Conservation (phyloP, 2,329 filamentous ascomycete species). For the Ascocoryne sarcoides region DNA sequence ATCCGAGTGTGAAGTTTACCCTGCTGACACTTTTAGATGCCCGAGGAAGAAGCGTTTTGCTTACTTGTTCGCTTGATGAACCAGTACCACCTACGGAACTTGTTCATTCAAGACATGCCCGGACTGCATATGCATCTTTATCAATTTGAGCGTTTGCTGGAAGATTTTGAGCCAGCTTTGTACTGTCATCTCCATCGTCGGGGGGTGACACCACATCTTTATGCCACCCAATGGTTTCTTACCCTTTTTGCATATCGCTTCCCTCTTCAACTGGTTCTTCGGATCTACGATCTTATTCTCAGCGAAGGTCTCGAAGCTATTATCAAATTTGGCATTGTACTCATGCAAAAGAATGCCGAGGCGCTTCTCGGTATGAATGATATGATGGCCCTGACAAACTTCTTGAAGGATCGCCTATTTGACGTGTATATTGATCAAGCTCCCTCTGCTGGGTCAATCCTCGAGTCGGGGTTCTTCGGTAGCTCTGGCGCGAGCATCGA, state of each 20-base stretch:
- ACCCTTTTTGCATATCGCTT: slow-evolving; percentile 98
- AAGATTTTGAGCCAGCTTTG: slow-evolving; percentile 87
- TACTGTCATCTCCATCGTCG: slow-evolving; percentile 89
- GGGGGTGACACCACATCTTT: slow-evolving; percentile 82
- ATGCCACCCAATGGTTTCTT: slow-evolving; percentile 98
- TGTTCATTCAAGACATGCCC: slow-evolving; percentile 95
- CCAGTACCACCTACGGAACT: slow-evolving; percentile 83
- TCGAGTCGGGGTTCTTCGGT: slow-evolving; percentile 96
- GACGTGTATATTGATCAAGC: slow-evolving; percentile 95
- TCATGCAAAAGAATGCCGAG: slow-evolving; percentile 90
- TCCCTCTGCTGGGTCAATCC: slow-evolving; percentile 82
- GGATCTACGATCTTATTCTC: slow-evolving; percentile 92
- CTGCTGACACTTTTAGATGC: slow-evolving; percentile 54
- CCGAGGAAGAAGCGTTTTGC: slow-evolving; percentile 93
- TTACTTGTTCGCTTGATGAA: slow-evolving; percentile 92
- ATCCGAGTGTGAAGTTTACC: background rate
- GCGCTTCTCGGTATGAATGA: slow-evolving; percentile 77
- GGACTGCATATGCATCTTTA: slow-evolving; percentile 89
- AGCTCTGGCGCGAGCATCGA: slow-evolving; percentile 81
- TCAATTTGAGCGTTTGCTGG: slow-evolving; percentile 87
- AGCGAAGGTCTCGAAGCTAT: slow-evolving; percentile 91
- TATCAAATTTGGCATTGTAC: slow-evolving; percentile 83
- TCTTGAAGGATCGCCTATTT: slow-evolving; percentile 88
- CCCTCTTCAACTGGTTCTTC: slow-evolving; percentile 87
- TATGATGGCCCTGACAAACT: slow-evolving; percentile 81